These are phyloP conservation scores for Curvularia hawaiiensis DNA, from an alignment of 2,329 filamentous ascomycete genomes.

Conservation along the genomic window DNA sequence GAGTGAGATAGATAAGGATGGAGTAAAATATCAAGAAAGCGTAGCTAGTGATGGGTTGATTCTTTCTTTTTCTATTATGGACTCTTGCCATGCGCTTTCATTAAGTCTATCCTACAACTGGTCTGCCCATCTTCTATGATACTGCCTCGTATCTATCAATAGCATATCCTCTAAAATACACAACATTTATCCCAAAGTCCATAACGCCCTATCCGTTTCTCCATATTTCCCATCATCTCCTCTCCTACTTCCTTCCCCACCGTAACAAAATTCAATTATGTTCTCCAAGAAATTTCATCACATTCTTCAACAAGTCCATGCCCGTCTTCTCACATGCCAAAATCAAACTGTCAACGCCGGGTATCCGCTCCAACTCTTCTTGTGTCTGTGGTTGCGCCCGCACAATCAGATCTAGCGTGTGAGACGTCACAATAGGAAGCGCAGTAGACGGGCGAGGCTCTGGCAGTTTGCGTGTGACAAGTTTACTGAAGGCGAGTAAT, in stretches of 20 bases:
- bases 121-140: background rate
- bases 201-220: background rate
- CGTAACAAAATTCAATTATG: background rate
- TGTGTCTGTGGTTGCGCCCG: constrained; percentile 23
- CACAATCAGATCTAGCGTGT: constrained; percentile 31
- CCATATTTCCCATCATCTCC: background rate
- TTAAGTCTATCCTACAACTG: background rate
- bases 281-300: constrained; percentile 30
- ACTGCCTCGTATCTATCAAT: background rate
- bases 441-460: background rate
- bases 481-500: constrained; percentile 38
- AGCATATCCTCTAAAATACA: background rate
- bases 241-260: background rate
- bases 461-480: constrained; percentile 25
- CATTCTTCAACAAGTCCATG: constrained; percentile 33
- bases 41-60: background rate
- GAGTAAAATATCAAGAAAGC: background rate
- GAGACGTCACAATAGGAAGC: constrained; percentile 25
- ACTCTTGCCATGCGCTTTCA: background rate
- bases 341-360: constrained; percentile 30
- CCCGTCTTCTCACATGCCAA: constrained; percentile 27
- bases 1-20: background rate
- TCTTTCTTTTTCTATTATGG: background rate
- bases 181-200: background rate
- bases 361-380: constrained; percentile 32